Evolutionary conservation across 768 basidiomycete species (phyloP).

Genomic region (Ramaria rubella): DNA sequence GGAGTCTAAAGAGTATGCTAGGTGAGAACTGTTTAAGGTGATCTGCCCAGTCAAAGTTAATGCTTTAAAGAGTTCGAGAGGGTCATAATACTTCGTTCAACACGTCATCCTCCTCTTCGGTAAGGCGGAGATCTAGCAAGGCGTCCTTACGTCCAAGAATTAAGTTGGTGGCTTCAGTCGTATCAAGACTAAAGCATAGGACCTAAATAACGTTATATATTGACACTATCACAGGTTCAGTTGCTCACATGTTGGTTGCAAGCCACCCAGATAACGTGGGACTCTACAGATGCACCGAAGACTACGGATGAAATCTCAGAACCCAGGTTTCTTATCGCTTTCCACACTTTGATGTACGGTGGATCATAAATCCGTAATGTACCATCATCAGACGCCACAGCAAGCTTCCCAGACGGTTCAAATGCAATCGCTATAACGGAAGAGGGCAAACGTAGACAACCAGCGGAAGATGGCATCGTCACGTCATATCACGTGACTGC

Average conservation of each 20-base stretch:
- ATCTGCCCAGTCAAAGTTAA: slow-evolving; percentile 41
- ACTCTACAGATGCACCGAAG: slow-evolving; percentile 27
- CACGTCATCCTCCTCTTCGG: slow-evolving; percentile 46
- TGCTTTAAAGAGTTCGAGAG: background rate
- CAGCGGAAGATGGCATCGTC: background rate
- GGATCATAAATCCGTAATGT: slow-evolving; percentile 59
- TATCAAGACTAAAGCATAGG: slow-evolving; percentile 40
- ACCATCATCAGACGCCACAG: slow-evolving; percentile 50
- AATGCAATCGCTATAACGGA: slow-evolving; percentile 2
- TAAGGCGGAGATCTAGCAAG: slow-evolving; percentile 36
- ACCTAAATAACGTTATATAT: slow-evolving; percentile 17
- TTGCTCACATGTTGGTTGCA: slow-evolving; percentile 49
- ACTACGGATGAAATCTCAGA: slow-evolving; percentile 58
- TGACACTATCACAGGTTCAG: background rate
- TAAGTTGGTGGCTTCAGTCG: slow-evolving; percentile 44
- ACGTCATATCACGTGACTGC: background rate
- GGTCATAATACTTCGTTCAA: slow-evolving; percentile 51
- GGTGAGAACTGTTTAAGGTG: slow-evolving; percentile 37
- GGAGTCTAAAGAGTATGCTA: slow-evolving; percentile 68
- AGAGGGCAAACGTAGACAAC: background rate
- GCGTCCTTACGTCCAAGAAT: slow-evolving; percentile 51
- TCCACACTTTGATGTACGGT: slow-evolving; percentile 51
- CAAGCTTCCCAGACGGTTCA: background rate
- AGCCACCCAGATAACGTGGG: slow-evolving; percentile 56
- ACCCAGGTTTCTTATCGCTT: slow-evolving; percentile 53